Conservation (phyloP, 768 basidiomycete species). For the Lentinula lateritia region DNA sequence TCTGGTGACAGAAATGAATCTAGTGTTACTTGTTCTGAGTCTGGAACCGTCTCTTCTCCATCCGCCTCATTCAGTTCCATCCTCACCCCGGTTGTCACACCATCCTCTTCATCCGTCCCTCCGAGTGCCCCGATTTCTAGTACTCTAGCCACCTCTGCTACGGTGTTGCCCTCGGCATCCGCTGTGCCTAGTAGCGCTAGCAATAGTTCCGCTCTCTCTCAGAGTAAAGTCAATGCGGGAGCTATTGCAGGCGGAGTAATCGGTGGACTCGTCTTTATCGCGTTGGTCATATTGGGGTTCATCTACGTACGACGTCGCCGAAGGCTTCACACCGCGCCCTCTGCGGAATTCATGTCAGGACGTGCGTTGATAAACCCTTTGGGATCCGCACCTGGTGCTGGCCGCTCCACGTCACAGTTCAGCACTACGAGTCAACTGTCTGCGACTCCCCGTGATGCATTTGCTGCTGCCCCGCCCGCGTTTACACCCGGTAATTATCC, state of each 20-base stretch:
- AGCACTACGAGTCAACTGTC: background rate
- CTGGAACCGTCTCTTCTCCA: no score
- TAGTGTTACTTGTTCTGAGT: no score
- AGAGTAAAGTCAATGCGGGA: background rate
- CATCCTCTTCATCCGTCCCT: background rate
- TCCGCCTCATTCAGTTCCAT: background rate
- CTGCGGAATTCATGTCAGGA: constrained; percentile 47
- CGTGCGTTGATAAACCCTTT: constrained; percentile 2
- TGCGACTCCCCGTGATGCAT: background rate
- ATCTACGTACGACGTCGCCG: constrained; percentile 38
- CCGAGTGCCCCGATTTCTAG: background rate
- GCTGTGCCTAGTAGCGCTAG: background rate
- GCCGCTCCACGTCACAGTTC: background rate
- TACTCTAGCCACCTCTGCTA: background rate
- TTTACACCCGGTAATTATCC: background rate
- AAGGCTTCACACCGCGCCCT: constrained; percentile 43
- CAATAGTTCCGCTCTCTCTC: background rate
- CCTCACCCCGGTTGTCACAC: background rate
- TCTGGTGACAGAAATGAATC: no score
- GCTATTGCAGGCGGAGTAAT: constrained; percentile 42
- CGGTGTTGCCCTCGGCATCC: background rate
- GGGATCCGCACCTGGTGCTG: background rate
- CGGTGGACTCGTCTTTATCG: constrained; percentile 47
- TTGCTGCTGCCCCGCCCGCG: background rate
- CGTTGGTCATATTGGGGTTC: constrained; percentile 27